Percentiles rank a stretch among this genome's conserved stretches.
Conservation (phyloP, 1,284 basidiomycete species). For the Pseudozyma hubeiensis region DNA sequence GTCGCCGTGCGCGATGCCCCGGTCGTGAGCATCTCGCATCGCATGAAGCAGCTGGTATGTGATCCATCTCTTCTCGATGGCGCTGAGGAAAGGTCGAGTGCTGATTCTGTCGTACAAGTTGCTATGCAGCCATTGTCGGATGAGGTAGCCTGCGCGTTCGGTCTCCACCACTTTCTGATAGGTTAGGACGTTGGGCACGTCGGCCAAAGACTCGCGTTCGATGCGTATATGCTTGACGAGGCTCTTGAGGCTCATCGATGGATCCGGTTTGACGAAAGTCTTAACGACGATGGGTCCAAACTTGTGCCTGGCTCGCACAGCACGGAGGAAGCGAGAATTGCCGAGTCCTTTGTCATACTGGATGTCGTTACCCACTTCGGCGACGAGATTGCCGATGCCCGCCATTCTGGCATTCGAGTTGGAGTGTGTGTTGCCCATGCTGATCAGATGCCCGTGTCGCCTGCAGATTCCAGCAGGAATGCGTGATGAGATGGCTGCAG, state of each 20-base stretch:
- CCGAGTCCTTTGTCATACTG: slow-evolving; percentile 74
- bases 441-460: background rate
- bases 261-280: slow-evolving; percentile 85
- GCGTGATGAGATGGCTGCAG: background rate
- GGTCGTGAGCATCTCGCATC: slow-evolving; percentile 82
- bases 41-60: slow-evolving; percentile 91
- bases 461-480: background rate
- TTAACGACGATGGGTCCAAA: slow-evolving; percentile 81
- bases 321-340: slow-evolving; percentile 93
- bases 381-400: slow-evolving; percentile 57
- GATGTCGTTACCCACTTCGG: slow-evolving; percentile 60
- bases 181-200: slow-evolving; percentile 88
- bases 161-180: slow-evolving; percentile 94
- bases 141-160: slow-evolving; percentile 93
- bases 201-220: slow-evolving; percentile 84
- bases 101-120: slow-evolving; percentile 98
- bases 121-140: slow-evolving; percentile 93
- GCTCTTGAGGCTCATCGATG: slow-evolving; percentile 76
- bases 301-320: slow-evolving; percentile 81
- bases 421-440: slow-evolving; percentile 57
- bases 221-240: slow-evolving; percentile 78
- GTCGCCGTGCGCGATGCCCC: slow-evolving; percentile 89
- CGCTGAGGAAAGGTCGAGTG: slow-evolving; percentile 91
- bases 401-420: slow-evolving; percentile 47
- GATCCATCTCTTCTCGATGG: slow-evolving; percentile 98